Percentiles rank a stretch among this genome's conserved stretches.
Conservation (phyloP, 2,329 filamentous ascomycete species). For the Aspergillus proliferans region DNA sequence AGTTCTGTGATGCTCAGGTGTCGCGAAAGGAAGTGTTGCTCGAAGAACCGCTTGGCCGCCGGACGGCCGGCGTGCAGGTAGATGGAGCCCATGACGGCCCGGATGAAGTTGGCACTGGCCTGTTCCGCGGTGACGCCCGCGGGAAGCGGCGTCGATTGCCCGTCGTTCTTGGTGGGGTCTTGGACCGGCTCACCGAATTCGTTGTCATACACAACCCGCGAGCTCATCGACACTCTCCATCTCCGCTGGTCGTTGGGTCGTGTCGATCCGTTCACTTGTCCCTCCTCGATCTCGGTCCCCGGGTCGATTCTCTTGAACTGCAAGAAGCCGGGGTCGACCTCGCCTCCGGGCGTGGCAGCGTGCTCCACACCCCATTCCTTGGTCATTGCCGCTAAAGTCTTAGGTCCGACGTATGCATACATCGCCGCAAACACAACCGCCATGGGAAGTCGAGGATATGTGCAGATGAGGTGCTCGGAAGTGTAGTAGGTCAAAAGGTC, state of each 20-base stretch:
- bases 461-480: conserved; percentile 78
- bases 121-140: conserved; percentile 45
- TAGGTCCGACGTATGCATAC: conserved; percentile 72
- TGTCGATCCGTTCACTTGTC: conserved; percentile 35
- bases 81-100: conserved; percentile 75
- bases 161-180: conserved; percentile 4
- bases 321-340: conserved; percentile 85
- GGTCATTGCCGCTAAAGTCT: conserved; percentile 66
- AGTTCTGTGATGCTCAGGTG: conserved; percentile 68
- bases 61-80: conserved; percentile 78
- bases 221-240: conserved; percentile 66
- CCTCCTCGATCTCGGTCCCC: conserved; percentile 36
- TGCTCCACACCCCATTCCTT: conserved; percentile 86
- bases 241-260: conserved; percentile 46
- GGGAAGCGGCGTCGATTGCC: conserved; percentile 16
- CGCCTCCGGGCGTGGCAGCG: conserved; percentile 77
- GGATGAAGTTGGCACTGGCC: conserved; percentile 70
- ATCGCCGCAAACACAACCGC: conserved; percentile 79
- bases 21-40: conserved; percentile 74
- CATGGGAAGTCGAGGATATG: conserved; percentile 86
- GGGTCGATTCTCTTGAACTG: conserved; percentile 60
- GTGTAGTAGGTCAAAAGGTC: conserved; percentile 84
- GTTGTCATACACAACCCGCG: conserved; percentile 73
- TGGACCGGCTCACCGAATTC: conserved; percentile 66
- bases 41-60: conserved; percentile 74